Evolutionary conservation across 108 stramenopile species (phyloP).

Genomic region (Nitzschia sp.): DNA sequence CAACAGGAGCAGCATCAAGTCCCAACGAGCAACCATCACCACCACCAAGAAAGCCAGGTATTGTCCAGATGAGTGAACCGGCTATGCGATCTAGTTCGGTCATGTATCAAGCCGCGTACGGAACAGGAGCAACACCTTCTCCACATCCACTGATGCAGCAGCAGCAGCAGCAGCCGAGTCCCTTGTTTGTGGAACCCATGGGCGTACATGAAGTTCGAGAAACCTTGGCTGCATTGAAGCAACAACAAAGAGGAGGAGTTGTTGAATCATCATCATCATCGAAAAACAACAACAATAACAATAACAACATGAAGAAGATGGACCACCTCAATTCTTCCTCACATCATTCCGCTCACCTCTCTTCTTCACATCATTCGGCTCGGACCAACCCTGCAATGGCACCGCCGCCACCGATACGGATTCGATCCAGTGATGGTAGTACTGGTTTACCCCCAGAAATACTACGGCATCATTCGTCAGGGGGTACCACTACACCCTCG

Average conservation of each 20-base stretch:
- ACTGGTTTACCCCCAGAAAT: background rate
- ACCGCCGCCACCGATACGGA: background rate
- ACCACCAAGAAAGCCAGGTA: conserved; percentile 14
- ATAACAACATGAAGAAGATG: no score
- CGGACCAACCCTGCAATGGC: no score
- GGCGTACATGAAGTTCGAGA: background rate
- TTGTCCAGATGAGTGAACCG: conserved; percentile 17
- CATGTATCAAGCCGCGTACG: conserved; percentile 30
- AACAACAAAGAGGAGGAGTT: background rate
- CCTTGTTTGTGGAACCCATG: background rate
- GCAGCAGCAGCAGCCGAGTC: background rate
- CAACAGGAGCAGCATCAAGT: background rate
- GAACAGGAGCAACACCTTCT: background rate
- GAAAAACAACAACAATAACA: no score
- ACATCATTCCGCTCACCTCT: no score
- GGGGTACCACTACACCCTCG: background rate
- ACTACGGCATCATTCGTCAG: background rate
- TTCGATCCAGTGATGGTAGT: background rate
- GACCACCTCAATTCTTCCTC: no score
- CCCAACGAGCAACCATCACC: no score
- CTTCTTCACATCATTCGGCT: no score
- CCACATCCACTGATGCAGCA: no score
- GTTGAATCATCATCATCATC: no score
- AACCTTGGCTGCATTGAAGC: background rate
- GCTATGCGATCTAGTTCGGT: conserved; percentile 22